Evolutionary conservation across 768 basidiomycete genomes (phyloP).

Genomic region (Lentinula guzmanii): DNA sequence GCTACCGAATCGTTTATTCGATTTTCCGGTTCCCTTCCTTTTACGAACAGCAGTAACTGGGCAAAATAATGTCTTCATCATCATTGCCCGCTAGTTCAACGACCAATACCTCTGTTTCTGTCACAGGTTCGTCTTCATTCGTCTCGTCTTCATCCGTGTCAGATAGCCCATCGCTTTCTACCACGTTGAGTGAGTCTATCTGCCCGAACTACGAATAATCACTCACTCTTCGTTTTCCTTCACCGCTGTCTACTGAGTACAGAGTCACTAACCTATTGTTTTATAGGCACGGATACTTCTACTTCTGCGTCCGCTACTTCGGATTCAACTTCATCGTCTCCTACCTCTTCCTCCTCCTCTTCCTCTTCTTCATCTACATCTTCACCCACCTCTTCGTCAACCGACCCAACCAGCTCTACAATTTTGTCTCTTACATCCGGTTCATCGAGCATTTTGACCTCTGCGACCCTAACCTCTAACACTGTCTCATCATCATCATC

Average conservation of each 20-base stretch:
- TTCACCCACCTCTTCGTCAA: not conserved
- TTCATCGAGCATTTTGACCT: not conserved
- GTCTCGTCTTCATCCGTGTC: not conserved
- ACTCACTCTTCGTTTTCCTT: not conserved
- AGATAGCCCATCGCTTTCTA: not conserved
- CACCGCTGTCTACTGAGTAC: not conserved
- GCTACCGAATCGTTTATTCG: not conserved
- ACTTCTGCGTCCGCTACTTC: not conserved
- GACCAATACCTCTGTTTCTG: not conserved
- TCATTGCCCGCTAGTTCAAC: not conserved
- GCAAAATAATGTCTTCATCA: not conserved
- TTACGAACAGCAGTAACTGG: no score
- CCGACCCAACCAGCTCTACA: not conserved
- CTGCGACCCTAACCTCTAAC: not conserved
- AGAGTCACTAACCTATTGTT: not conserved
- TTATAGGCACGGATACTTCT: not conserved
- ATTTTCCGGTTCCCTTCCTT: not conserved
- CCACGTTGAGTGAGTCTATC: not conserved
- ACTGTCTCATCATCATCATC: not conserved
- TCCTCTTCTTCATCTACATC: not conserved
- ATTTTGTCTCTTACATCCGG: not conserved
- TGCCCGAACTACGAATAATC: not conserved
- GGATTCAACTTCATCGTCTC: not conserved
- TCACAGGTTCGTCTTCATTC: not conserved
- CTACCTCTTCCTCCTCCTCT: not conserved